Percentiles rank a stretch among this genome's conserved stretches.
Conservation (phyloP, 768 basidiomycete genomes). For the Naematelia aurantialba region DNA sequence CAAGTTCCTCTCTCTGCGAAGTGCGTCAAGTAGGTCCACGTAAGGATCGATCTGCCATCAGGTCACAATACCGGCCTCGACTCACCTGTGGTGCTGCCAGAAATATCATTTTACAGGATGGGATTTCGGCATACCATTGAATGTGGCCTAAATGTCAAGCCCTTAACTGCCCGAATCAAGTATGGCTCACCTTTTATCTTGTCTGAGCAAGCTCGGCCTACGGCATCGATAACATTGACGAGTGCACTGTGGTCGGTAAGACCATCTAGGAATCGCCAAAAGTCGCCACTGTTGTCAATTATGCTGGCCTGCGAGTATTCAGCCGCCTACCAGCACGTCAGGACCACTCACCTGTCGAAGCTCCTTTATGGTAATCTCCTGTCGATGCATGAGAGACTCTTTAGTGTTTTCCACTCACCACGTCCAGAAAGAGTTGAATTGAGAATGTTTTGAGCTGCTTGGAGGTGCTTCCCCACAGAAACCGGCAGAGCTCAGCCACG, state of each 20-base stretch:
- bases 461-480: not conserved
- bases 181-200: too few relatives aligned
- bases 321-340: not conserved
- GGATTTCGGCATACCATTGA: constrained; percentile 6
- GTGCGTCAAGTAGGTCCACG: not conserved
- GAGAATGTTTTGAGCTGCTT: constrained; percentile 7
- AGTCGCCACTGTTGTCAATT: constrained; percentile 8
- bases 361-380: not conserved
- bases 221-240: constrained; percentile 16
- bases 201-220: constrained; percentile 10
- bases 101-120: constrained; percentile 12
- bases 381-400: not conserved
- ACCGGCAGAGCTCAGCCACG: not conserved
- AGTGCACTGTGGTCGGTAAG: constrained; percentile 14
- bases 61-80: not conserved
- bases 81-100: constrained; percentile 1
- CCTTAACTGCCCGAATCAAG: not conserved
- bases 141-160: constrained; percentile 8
- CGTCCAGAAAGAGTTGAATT: constrained; percentile 23
- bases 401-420: constrained; percentile 14
- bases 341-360: not conserved
- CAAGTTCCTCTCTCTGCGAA: not conserved
- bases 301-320: constrained; percentile 1
- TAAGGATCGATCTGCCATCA: constrained; percentile 3
- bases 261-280: constrained; percentile 30